Base-by-base conservation (phyloP, 352 stramenopile genomes). In the Saprolegnia diclina region DNA sequence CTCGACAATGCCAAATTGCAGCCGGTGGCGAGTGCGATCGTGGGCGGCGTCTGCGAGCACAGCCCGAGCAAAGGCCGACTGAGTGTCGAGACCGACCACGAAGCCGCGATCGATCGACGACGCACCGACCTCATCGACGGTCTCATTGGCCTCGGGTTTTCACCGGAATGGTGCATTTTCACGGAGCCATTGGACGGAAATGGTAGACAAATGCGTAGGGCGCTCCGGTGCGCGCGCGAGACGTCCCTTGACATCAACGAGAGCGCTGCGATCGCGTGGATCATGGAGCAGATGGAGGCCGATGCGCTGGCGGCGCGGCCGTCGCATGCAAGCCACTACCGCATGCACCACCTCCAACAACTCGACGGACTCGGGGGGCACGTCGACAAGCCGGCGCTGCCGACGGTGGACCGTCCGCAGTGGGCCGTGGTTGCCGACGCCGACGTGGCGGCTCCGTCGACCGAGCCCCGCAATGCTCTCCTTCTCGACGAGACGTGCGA, bases 201-300 rank as follows among this genome's bases (percentile, higher is more conserved):
- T n/a, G n/a, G n/a, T n/a, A n/a, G n/a, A n/a, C n/a, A n/a, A n/a
- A n/a, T n/a, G n/a, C 67, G n/a, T 65, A 57, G 29, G 81, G 82
- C 81, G 2, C 73, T 74, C 13, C 84, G 74, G 37, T 94, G 83
- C 71, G 85, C 81, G 22, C 61, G 69, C 1, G 82, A 92, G 72
- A 81, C 81, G 0, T 73, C 42, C 67, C 73, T 77, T 22, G 68
- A 71, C 0, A 72, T 75, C 22, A 76, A 80, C 54, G 87, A 95
- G 72, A 90, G 82, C 32, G 77, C 74, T 21, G 88, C 89, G 6
- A 89, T 95, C 21, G 76, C 77, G 26, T 97, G 91, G 91, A 96
- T 97, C 55, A 83, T 97, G 9, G 87, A 97, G 57, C 77, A 90
- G 73, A 96, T 97, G 85, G 87, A 94, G 57, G 77, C 89, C 13